phyloP scores from a whole-genome alignment of 768 basidiomycete genomes.

The Guyanaporus albipodus region DNA sequence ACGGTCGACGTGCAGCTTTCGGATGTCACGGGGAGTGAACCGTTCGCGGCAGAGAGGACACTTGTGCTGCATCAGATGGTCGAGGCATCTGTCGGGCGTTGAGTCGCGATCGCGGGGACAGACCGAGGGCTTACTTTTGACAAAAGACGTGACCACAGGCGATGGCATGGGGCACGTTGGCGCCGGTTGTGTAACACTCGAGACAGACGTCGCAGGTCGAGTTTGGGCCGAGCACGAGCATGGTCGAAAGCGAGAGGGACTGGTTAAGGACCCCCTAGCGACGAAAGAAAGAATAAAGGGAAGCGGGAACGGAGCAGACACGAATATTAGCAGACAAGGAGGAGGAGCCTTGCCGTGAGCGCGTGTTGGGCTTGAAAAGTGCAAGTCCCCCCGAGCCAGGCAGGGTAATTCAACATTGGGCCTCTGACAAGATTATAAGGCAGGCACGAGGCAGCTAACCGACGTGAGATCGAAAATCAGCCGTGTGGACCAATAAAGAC shows the following conservation, averaged over 20 bases:
- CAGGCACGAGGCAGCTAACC: conserved; percentile 34
- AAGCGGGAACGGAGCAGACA: background rate
- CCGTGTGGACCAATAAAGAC: conserved; percentile 13
- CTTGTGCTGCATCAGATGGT: conserved; percentile 41
- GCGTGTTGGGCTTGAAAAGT: conserved; percentile 29
- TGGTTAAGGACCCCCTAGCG: conserved; percentile 35
- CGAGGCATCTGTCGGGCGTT: conserved; percentile 45
- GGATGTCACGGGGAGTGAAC: conserved; percentile 44
- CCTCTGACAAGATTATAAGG: conserved; percentile 31
- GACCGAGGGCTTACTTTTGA: conserved; percentile 32
- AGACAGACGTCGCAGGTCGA: conserved; percentile 77
- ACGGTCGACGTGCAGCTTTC: conserved; percentile 58
- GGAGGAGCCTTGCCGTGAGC: conserved; percentile 22
- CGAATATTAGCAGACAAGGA: conserved; percentile 19
- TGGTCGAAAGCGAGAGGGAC: conserved; percentile 36
- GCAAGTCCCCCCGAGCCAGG: conserved; percentile 21
- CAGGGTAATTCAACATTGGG: conserved; percentile 18
- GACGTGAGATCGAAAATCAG: conserved; percentile 31
- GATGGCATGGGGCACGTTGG: conserved; percentile 60
- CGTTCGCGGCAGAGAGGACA: conserved; percentile 64
- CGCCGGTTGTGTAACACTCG: conserved; percentile 52
- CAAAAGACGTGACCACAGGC: conserved; percentile 74
- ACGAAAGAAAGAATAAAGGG: conserved; percentile 8
- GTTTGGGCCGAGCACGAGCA: conserved; percentile 62
- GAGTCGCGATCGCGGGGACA: conserved; percentile 11